Base-by-base conservation (phyloP, 1,139 yeast species). In the Geotrichum phurueaensis region DNA sequence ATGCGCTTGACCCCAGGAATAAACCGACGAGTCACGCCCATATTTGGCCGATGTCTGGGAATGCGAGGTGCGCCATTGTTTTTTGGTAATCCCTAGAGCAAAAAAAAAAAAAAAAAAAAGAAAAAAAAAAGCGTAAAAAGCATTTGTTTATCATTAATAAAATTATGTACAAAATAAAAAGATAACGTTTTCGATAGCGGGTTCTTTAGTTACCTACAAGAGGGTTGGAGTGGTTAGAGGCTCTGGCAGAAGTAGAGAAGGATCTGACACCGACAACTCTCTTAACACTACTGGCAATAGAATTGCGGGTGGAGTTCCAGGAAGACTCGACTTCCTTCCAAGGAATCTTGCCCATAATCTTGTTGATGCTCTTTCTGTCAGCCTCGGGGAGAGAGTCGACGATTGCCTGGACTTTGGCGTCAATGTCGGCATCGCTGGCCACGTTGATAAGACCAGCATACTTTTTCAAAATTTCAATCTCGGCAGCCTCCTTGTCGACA, bases 1-100 rank as follows among this genome's bases (percentile, higher is more conserved):
- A 89, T 80, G 57, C 81, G 83, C 13, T 78, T 74, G 1, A 88
- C 95, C 18, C 83, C 84, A 0, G 86, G 84, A 36, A 88, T 81
- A 63, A 81, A 84, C 62, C 77, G 80, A 3, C 84, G 74, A 0
- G 89, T 87, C 2, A 85, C 70, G 0, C 85, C 85, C 61, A 62
- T 15, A 59, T 51, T 64, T 60, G 63, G 56, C 57, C 67, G n/a
- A 63, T 57, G 59, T 47, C 31, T 56, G 13, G 62, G 62, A 22
- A 61, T 59, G 31, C 56, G 31, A n/a, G 62, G 59, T 18, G 57
- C 36, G 31, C 64, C 62, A 10, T 63, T 63, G n/a, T 63, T 63
- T 73, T 71, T 78, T 1, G 89, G 90, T 33, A 85, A 78, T 0
- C 89, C 88, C 78, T 76, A 43, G 49, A 57, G 53, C 54, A 58